A percentile compares a stretch with the other conserved stretches of the same genome.
Conservation (phyloP, 2,329 filamentous ascomycete genomes). For the Pyrenophora seminiperda region DNA sequence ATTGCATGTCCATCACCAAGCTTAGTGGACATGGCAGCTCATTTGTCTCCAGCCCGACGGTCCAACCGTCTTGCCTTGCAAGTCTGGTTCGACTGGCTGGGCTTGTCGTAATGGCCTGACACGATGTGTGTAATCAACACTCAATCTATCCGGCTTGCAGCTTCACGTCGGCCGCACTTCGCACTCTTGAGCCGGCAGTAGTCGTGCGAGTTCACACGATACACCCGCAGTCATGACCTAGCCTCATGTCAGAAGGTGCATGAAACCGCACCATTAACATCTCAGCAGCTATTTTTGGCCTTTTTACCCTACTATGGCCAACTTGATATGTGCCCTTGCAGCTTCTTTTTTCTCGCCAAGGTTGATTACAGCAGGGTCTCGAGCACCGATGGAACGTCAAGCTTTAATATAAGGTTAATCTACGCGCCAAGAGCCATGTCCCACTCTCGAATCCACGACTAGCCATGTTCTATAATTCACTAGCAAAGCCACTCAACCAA, state of each 20-base stretch:
- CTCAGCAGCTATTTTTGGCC: conserved; percentile 39
- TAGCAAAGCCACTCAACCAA: conserved; percentile 23
- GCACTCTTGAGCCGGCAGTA: conserved; percentile 22
- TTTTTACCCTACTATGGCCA: conserved; percentile 9
- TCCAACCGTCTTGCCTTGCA: neutral
- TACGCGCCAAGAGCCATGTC: conserved; percentile 39
- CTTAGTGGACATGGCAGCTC: neutral
- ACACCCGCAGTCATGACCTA: conserved; percentile 5
- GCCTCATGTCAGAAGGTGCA: conserved; percentile 17
- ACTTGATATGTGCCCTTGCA: conserved; percentile 38
- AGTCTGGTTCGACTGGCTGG: conserved; percentile 12
- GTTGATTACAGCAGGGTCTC: conserved; percentile 31
- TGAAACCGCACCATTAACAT: conserved; percentile 19
- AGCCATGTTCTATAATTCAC: conserved; percentile 19
- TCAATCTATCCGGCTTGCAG: conserved; percentile 37
- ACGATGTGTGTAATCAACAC: conserved; percentile 40
- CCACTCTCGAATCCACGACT: conserved; percentile 20
- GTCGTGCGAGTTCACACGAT: conserved; percentile 33
- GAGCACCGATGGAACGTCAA: conserved; percentile 39
- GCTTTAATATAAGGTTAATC: conserved; percentile 51
- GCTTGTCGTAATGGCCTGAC: conserved; percentile 26
- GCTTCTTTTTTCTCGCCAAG: conserved; percentile 33
- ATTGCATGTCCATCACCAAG: too few relatives aligned
- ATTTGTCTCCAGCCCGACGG: neutral
- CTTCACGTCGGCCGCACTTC: conserved; percentile 28